Percentiles rank a stretch among this genome's conserved stretches.
Evolutionary conservation across 1,284 basidiomycete genomes (phyloP).

Genomic region (Trichosporon inkin): DNA sequence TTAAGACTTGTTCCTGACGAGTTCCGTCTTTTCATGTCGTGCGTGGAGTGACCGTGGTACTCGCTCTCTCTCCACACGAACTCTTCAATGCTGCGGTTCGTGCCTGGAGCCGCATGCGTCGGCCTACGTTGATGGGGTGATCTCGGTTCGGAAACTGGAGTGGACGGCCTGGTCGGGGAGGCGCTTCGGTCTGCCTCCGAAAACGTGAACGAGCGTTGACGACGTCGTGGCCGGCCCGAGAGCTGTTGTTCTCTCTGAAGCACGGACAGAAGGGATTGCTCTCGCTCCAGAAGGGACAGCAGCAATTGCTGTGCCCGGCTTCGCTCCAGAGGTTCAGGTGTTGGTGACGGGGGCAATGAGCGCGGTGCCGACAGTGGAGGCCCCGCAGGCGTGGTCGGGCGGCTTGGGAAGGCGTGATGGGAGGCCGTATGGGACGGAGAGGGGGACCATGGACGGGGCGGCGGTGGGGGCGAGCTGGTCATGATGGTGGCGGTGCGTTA

Average conservation of each 20-base stretch:
- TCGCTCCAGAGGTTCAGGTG: not conserved
- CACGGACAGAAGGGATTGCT: not conserved
- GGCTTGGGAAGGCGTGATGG: not conserved
- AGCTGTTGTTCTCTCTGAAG: not conserved
- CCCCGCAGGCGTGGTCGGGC: not conserved
- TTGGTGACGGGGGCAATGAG: not conserved
- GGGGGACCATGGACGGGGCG: not conserved
- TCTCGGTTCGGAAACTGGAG: not conserved
- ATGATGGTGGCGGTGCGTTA: not conserved
- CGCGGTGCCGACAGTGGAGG: not conserved
- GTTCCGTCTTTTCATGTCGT: not conserved
- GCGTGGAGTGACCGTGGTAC: not conserved
- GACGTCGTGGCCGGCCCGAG: not conserved
- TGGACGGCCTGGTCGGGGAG: slow-evolving; percentile 1
- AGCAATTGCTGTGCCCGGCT: not conserved
- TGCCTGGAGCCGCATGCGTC: not conserved
- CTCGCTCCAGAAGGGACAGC: not conserved
- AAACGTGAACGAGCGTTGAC: not conserved
- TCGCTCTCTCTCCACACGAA: not conserved
- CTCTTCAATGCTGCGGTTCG: not conserved
- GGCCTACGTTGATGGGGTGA: not conserved
- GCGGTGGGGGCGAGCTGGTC: not conserved
- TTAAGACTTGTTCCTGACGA: not conserved
- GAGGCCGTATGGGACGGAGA: not conserved
- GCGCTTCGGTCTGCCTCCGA: slow-evolving; percentile 4